Evolutionary conservation across 2,329 filamentous ascomycete genomes (phyloP), one percentile per base, ranked within the genome.

Genomic region (Beauveria varroae): DNA sequence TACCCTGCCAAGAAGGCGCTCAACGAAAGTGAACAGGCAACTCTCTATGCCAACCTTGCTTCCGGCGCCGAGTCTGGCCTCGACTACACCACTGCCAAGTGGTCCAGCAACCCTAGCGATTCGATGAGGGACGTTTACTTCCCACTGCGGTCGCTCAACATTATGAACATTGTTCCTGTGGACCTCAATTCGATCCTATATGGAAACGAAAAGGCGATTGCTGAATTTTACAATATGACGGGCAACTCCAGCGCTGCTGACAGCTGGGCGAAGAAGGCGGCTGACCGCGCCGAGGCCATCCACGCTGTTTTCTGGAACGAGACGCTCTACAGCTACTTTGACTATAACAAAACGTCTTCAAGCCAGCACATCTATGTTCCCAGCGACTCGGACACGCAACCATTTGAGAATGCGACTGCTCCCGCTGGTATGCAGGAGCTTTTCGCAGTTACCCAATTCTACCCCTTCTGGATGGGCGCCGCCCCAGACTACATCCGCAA

Each of bases 111-210:
- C 24, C 85, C 85, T 0, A 69, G 73, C 4, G 85, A 88, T 67
- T 84, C 86, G 7, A 79, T 79, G 40, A 72, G 75, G 28, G 83
- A 87, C 66, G 76, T 81, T 22, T 87, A 84, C 70, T 89, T 89
- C 72, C 86, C 86, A 0, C 76, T 89, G 9, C 81, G 86, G 37
- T 86, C 80, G 16, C 78, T 88, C 49, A 87, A 88, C 70, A 81
- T 80, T 7, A 74, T 75, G 61, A 78, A 83, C 51, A 78, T 82
- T 12, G 74, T 89, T 1, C 84, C 85, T 1, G 84, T 89, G 2
- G 86, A 88, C 61, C 78, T 89, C 64, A 89, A 89, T 71, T 83
- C 85, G 1, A 88, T 89, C 50, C 73, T 89, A 9, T 89, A 88
- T 70, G 79, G 79, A 66, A 87, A 87, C 65, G 86, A 89, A 67